Base-by-base conservation (phyloP, 352 stramenopile species). In the Phytophthora macrochlamydospora region DNA sequence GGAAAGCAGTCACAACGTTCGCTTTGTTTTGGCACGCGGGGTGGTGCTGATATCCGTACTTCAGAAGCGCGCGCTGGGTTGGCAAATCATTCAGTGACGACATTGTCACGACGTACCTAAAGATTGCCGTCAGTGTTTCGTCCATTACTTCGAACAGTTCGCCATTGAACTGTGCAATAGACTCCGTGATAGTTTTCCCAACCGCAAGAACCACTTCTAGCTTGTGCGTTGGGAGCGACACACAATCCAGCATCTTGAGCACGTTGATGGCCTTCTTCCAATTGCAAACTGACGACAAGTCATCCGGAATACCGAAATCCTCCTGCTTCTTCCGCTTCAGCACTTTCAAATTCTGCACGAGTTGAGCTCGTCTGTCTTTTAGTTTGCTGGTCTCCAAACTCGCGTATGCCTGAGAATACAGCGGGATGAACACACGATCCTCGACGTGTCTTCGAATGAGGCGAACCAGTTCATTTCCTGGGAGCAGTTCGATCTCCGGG, bases 211-310 rank as follows among this genome's bases (percentile, higher is more conserved):
- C 82, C 13, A 93, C 60, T 32, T 93, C 84, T 38, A 95, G 76
- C 68, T 96, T 96, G 75, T 95, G 87, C 12, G 87, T 91, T 31
- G 86, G 81, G 2, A 96, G 68, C 24, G 89, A 93, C 13, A 90
- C 76, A 46, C 81, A 92, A 50, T 96, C 89, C 14, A 96, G 66
- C 32, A 76, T 72, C 55, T 89, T 82, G 12, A 93, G 63, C 24
- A 87, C 80, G 37, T 75, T 71, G 6, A 81, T 76, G 0, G 76
- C 81, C 38, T 78, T 55, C 9, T 71, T 76, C 87, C 89, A 96
- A 7, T 76, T 65, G 8, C 78, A 93, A 33, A 88, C 71, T 1
- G 58, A 60, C 0, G 83, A 80, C 8, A 95, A 14, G 31, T 93
- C 84, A 3, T 81, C 76, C 0, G 87, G 73, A 12, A 94, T 75